These are phyloP conservation scores for Diospyros kaki DNA, from an alignment of 148 eudicot genomes.

Conservation along the genomic window DNA sequence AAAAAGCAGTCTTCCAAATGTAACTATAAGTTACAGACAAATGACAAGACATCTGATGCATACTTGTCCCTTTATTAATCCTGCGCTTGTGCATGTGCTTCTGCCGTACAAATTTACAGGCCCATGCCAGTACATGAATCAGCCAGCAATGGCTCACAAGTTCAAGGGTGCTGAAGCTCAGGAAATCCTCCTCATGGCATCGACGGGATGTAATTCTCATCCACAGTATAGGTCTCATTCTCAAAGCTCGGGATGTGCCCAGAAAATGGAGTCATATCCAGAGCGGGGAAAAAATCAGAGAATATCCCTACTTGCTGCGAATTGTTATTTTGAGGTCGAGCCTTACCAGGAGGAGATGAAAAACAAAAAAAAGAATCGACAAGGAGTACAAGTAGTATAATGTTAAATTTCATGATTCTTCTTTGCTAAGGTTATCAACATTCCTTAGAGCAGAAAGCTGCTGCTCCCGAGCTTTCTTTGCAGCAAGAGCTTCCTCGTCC, in stretches of 20 bases:
- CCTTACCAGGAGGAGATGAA: not conserved
- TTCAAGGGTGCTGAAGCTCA: not conserved
- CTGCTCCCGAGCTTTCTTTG: conserved; percentile 81
- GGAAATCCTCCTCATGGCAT: too few species aligned
- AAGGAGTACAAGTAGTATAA: not conserved
- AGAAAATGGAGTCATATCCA: not conserved
- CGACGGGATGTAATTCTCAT: too few species aligned
- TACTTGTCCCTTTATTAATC: too few species aligned
- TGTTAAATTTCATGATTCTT: conserved; percentile 40
- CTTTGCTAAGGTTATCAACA: conserved; percentile 43
- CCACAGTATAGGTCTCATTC: too few species aligned
- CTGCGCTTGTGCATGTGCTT: too few species aligned
- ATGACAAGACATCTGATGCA: too few species aligned
- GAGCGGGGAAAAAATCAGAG: not conserved
- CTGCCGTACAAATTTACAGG: too few species aligned
- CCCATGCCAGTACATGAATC: not conserved
- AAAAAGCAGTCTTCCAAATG: too few species aligned
- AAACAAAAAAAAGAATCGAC: not conserved
- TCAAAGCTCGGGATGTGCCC: not conserved
- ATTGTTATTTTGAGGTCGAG: not conserved
- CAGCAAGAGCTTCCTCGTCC: conserved; percentile 89
- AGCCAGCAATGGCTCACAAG: not conserved
- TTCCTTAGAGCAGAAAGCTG: conserved; percentile 49
- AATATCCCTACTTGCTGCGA: not conserved
- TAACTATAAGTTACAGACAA: too few species aligned